Evolutionary conservation across 2,329 filamentous ascomycete species (phyloP).

Genomic region (Pseudomassariella vexata): DNA sequence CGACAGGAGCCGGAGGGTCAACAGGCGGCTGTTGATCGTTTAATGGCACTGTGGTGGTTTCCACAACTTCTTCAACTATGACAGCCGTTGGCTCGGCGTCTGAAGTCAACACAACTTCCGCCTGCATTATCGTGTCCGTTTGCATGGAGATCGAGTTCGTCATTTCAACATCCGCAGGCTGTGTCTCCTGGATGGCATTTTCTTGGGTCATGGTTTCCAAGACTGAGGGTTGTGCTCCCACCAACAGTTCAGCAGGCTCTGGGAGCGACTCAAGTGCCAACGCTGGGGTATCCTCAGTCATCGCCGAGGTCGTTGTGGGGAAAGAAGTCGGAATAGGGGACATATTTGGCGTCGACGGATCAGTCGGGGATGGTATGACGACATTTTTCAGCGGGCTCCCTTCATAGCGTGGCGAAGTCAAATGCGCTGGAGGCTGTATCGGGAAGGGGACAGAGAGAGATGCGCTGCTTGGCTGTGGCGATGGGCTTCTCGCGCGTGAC

Average conservation of each 20-base stretch:
- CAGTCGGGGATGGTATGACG: conserved; percentile 38
- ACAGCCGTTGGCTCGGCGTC: neutral
- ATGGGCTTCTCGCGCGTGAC: conserved; percentile 10
- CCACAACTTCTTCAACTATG: conserved; percentile 1
- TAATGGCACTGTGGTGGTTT: conserved; percentile 2
- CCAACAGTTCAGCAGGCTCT: conserved; percentile 2
- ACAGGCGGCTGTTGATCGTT: neutral
- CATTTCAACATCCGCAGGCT: conserved; percentile 3
- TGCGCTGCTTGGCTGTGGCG: conserved; percentile 3
- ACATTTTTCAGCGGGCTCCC: conserved; percentile 51
- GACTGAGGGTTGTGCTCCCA: neutral
- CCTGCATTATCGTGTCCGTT: neutral
- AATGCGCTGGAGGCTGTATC: conserved; percentile 16
- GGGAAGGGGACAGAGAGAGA: too few species aligned
- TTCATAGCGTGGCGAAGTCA: conserved; percentile 29
- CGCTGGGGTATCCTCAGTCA: conserved; percentile 2
- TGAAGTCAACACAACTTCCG: neutral
- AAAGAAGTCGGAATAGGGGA: conserved; percentile 8
- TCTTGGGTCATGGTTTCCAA: neutral
- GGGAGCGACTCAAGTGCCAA: conserved; percentile 8
- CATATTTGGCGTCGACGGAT: conserved; percentile 19
- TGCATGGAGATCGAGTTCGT: neutral
- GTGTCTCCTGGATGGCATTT: conserved; percentile 1
- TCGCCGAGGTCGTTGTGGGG: neutral
- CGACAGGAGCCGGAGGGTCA: neutral